Conservation (phyloP, 2,329 filamentous ascomycete genomes). For the Pochonia chlamydosporia region DNA sequence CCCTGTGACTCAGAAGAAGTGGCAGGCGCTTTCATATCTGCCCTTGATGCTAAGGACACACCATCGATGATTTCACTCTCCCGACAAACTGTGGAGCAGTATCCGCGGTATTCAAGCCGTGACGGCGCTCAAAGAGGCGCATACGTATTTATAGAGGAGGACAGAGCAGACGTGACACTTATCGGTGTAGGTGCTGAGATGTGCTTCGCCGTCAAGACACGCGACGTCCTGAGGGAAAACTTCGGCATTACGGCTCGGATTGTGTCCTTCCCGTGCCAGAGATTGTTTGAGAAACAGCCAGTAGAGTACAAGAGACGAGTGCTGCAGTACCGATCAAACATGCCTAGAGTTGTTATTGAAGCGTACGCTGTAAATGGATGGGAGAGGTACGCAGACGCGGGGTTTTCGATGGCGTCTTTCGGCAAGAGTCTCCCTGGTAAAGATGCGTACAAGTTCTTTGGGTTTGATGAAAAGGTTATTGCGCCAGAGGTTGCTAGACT, state of each 20-base stretch:
- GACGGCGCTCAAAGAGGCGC: conserved; percentile 37
- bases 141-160: conserved; percentile 38
- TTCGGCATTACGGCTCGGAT: conserved; percentile 32
- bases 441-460: conserved; percentile 50
- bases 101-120: conserved; percentile 30
- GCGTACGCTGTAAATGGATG: conserved; percentile 52
- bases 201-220: conserved; percentile 26
- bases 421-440: conserved; percentile 50
- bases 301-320: conserved; percentile 39
- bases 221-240: conserved; percentile 30
- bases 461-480: conserved; percentile 42
- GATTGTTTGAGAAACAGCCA: conserved; percentile 36
- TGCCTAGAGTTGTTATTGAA: conserved; percentile 53
- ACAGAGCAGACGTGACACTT: conserved; percentile 37
- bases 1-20: conserved; percentile 54
- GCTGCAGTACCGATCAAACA: conserved; percentile 34
- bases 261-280: conserved; percentile 39
- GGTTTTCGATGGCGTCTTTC: conserved; percentile 46
- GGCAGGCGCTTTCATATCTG: conserved; percentile 46
- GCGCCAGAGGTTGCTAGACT: conserved; percentile 28
- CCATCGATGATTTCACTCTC: conserved; percentile 44
- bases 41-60: conserved; percentile 33
- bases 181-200: conserved; percentile 33
- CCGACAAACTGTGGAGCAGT: conserved; percentile 36
- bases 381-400: conserved; percentile 56